phyloP scores from a whole-genome alignment of 352 stramenopile genomes.

The Globisporangium mamillatum region DNA sequence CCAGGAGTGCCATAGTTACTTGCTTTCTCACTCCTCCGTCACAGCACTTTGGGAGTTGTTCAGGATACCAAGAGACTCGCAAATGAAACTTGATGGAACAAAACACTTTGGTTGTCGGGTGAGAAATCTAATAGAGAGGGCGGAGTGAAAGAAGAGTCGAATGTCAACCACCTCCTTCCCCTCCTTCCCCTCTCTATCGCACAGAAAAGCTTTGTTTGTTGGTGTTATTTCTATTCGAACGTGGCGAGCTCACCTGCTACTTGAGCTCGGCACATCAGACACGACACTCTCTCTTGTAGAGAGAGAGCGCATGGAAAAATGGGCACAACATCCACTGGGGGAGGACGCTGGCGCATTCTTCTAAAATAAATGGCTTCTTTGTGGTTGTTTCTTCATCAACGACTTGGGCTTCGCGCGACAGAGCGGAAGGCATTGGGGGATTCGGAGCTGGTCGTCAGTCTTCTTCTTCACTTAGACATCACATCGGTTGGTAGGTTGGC shows the following conservation, averaged over 20 bases:
- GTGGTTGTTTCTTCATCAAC: not conserved
- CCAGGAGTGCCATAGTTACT: not conserved
- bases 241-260: constrained; percentile 23
- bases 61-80: not conserved
- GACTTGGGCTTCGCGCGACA: not conserved
- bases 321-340: not conserved
- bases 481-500: not conserved
- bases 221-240: constrained; percentile 12
- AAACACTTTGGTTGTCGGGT: not conserved
- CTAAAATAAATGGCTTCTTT: constrained; percentile 12
- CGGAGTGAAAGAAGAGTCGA: not conserved
- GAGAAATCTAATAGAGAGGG: not conserved
- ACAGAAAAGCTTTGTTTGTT: not conserved
- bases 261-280: constrained; percentile 18
- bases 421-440: not conserved
- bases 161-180: not conserved
- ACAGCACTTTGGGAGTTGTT: not conserved
- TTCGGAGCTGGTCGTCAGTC: not conserved
- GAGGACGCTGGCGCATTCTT: constrained; percentile 12
- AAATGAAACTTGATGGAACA: not conserved
- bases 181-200: not conserved
- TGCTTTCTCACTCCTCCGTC: not conserved
- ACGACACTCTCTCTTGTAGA: not conserved
- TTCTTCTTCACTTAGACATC: not conserved
- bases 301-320: constrained; percentile 9